Evolutionary conservation across 768 basidiomycete species (phyloP), one percentile per base, ranked within the genome.

Genomic region (Russula vinacea): DNA sequence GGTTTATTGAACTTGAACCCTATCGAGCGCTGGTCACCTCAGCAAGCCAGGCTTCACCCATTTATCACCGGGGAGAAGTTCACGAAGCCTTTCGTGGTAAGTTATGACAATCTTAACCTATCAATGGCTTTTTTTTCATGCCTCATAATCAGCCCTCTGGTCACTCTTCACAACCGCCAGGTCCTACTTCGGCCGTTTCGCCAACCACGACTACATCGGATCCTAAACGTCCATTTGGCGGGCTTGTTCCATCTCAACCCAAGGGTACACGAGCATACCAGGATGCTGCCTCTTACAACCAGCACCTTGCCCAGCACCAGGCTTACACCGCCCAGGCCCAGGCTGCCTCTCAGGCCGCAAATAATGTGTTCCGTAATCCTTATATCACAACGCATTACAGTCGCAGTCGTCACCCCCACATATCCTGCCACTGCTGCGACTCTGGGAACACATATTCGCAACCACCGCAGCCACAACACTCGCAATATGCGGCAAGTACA

Each of bases 31-130:
- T 99, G 97, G 97, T 89, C 95, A 13, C 96, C 97, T 29, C 94
- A 97, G 72, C 95, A 99, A 76, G 97, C 97, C 44, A 82, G 89
- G 56, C 78, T 90, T 71, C 97, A 99, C 74, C 97, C 97, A 2
- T 99, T 98, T 77, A 97, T 99, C 70, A 97, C 94, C 6, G 96
- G 96, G 57, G 97, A 98, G 76, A 95, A 94, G 73, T 97, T 89
- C 72, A 87, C 85, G 7, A 92, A 90, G 71, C 88, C 92, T 7
- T 94, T 89, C 76, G 82, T 85, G 73, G 92, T 90, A 76, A 73
- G 87, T 78, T 69, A 67, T 4, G 19, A 26, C 66, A 19, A 29
- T 37, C 16, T 10, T 49, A 35, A 29, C 37, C 13, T n/a, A 5
- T 56, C 4, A 13, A 61, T 53, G 26, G 11, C 19, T 9, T 55